Evolutionary conservation across 345 rosid genomes (phyloP).

Genomic region (Raphanus sativus): DNA sequence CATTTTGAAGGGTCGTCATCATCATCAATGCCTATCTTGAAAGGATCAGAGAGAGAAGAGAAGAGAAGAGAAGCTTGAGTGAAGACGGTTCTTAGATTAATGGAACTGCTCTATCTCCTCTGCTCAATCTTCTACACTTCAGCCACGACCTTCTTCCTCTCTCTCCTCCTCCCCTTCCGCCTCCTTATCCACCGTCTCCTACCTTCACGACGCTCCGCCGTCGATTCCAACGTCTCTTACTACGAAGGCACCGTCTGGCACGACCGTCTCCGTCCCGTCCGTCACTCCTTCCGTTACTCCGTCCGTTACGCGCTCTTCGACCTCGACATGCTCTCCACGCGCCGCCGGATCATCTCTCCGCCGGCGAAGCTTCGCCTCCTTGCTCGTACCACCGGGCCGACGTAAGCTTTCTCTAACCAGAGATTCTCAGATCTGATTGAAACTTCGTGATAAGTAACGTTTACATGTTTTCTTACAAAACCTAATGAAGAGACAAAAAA

Average conservation of each 20-base stretch:
- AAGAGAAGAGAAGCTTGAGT: background rate
- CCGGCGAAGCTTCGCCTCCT: slow-evolving; percentile 62
- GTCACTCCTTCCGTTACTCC: slow-evolving; percentile 64
- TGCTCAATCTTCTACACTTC: slow-evolving; percentile 48
- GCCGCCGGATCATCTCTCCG: slow-evolving; percentile 70
- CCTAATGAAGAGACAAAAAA: background rate
- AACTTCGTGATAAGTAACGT: background rate
- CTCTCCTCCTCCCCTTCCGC: slow-evolving; percentile 49
- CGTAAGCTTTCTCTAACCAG: slow-evolving; percentile 40
- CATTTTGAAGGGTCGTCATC: background rate
- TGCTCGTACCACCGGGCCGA: slow-evolving; percentile 60
- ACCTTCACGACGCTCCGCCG: slow-evolving; percentile 27
- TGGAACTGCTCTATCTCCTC: slow-evolving; percentile 55
- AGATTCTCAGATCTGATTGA: background rate
- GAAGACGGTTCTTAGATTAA: slow-evolving; percentile 11
- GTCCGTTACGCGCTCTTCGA: slow-evolving; percentile 79
- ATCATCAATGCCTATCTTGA: background rate
- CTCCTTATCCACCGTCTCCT: slow-evolving; percentile 33
- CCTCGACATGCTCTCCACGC: slow-evolving; percentile 48
- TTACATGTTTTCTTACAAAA: background rate
- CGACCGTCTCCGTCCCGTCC: slow-evolving; percentile 78
- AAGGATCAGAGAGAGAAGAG: slow-evolving; percentile 1
- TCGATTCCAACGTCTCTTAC: slow-evolving; percentile 32
- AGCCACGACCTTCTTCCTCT: slow-evolving; percentile 42
- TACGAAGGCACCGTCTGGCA: slow-evolving; percentile 89